phyloP scores from a whole-genome alignment of 805 yeast genomes.

The Saturnispora quitensis region DNA sequence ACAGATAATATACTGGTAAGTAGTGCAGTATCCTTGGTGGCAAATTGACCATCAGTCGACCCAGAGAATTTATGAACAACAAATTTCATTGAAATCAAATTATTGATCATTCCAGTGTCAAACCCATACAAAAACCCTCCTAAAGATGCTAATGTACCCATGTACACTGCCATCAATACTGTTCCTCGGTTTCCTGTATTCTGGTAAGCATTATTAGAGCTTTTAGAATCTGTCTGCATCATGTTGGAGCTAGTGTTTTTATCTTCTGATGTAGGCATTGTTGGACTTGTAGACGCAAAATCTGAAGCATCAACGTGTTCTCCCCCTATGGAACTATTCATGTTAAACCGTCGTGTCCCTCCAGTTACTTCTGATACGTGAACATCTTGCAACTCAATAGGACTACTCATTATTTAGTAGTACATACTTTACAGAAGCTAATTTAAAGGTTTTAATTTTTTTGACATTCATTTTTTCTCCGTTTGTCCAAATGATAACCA shows the following conservation, averaged over 20 bases:
- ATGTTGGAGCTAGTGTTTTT: background rate
- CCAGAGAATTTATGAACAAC: slow-evolving; percentile 43
- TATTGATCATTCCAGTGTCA: slow-evolving; percentile 82
- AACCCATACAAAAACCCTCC: slow-evolving; percentile 88
- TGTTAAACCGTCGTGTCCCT: background rate
- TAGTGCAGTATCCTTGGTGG: slow-evolving; percentile 56
- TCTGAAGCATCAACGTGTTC: background rate
- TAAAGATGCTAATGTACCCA: slow-evolving; percentile 78
- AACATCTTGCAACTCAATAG: background rate
- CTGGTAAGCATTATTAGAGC: background rate
- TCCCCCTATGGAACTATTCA: background rate
- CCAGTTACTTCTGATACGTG: background rate
- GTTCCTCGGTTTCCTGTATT: slow-evolving; percentile 7
- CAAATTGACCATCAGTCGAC: slow-evolving; percentile 39
- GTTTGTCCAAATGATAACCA: background rate
- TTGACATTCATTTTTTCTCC: background rate
- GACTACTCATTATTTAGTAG: background rate
- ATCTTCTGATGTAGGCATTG: background rate
- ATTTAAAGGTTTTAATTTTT: background rate
- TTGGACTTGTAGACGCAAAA: background rate
- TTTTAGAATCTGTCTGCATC: background rate
- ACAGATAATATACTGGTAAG: slow-evolving; percentile 72
- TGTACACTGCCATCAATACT: slow-evolving; percentile 51
- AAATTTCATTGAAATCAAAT: slow-evolving; percentile 65
- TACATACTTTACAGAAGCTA: background rate